Evolutionary conservation across 2,329 filamentous ascomycete species (phyloP).

Genomic region (Paecilomyces formosus): DNA sequence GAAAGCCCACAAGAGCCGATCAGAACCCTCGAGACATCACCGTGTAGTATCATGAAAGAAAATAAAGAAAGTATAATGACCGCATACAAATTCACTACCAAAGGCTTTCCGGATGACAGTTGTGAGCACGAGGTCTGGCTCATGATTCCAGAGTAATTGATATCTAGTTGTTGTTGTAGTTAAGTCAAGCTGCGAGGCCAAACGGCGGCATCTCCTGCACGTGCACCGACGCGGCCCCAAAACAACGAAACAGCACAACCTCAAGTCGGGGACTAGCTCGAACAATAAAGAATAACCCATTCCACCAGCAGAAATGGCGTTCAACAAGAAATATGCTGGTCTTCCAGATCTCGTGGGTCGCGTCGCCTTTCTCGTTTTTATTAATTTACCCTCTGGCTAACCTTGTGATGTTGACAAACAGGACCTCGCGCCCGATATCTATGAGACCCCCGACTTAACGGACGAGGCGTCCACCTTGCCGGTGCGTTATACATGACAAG

Average conservation of each 20-base stretch:
- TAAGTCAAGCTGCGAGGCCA: neutral
- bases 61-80: neutral
- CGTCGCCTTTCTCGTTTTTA: neutral
- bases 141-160: neutral
- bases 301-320: conserved; percentile 48
- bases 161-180: neutral
- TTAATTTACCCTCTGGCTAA: neutral
- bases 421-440: conserved; percentile 91
- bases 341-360: conserved; percentile 65
- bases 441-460: conserved; percentile 89
- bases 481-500: conserved; percentile 43
- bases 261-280: neutral
- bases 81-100: neutral
- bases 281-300: neutral
- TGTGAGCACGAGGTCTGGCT: neutral
- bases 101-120: neutral
- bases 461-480: conserved; percentile 82
- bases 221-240: neutral
- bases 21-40: neutral
- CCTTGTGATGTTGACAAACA: conserved; percentile 27
- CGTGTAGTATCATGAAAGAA: neutral
- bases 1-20: too few species aligned
- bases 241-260: neutral
- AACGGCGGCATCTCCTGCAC: neutral
- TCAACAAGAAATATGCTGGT: conserved; percentile 74